Percentiles rank a stretch among this genome's conserved stretches.
Conservation (phyloP, 2,329 filamentous ascomycete genomes). For the Berkeleyomyces basicola region DNA sequence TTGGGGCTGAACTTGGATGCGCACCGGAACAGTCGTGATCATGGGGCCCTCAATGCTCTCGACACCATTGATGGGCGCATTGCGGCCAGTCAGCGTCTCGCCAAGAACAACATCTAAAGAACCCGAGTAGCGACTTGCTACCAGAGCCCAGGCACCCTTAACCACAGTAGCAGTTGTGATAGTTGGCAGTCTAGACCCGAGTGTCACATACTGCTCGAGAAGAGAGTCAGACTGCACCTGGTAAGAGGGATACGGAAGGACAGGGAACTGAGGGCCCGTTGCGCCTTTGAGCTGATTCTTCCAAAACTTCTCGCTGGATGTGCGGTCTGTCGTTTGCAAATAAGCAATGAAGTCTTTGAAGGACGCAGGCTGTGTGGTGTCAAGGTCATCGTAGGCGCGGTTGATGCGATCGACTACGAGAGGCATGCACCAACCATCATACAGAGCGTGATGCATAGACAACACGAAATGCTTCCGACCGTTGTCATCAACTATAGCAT, state of each 20-base stretch:
- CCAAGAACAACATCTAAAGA: slow-evolving; percentile 40
- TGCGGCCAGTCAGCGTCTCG: slow-evolving; percentile 41
- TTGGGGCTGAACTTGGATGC: slow-evolving; percentile 29
- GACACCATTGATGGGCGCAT: slow-evolving; percentile 29
- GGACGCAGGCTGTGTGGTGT: slow-evolving; percentile 14
- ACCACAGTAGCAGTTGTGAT: slow-evolving; percentile 39
- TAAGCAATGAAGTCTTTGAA: slow-evolving; percentile 36
- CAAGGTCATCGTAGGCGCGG: slow-evolving; percentile 24
- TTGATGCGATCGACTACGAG: slow-evolving; percentile 33
- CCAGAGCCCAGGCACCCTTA: slow-evolving; percentile 41
- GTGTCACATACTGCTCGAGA: slow-evolving; percentile 34
- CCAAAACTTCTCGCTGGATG: slow-evolving; percentile 30
- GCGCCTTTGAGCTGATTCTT: slow-evolving; percentile 28
- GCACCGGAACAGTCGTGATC: slow-evolving; percentile 43
- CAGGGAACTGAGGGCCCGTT: slow-evolving; percentile 30
- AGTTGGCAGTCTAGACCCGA: slow-evolving; percentile 17
- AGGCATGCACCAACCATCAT: slow-evolving; percentile 40
- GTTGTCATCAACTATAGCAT: slow-evolving; percentile 25
- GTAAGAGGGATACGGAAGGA: slow-evolving; percentile 30
- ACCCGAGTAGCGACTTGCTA: slow-evolving; percentile 35
- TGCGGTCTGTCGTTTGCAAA: slow-evolving; percentile 24
- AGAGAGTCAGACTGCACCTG: slow-evolving; percentile 35
- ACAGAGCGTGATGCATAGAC: slow-evolving; percentile 39
- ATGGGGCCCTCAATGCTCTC: slow-evolving; percentile 43
- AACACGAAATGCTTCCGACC: slow-evolving; percentile 30